phyloP scores from a whole-genome alignment of 192 early-diverging fungal genomes.

The Entomortierella lignicola region DNA sequence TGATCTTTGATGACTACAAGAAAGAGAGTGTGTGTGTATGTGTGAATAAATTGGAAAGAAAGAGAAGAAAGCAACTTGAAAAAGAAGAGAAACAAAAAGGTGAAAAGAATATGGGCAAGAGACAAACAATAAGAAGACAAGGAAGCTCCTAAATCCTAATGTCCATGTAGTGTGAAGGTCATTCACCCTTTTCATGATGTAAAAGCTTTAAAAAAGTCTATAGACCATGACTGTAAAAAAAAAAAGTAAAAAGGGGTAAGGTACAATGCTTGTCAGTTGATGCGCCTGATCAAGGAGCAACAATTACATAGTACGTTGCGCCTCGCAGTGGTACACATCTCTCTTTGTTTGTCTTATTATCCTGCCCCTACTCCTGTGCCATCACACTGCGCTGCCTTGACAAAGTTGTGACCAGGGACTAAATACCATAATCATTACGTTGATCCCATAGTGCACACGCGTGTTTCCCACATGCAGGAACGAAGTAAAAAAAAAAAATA shows the following conservation, averaged over 20 bases:
- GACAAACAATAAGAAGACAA: neutral
- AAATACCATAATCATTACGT: no score
- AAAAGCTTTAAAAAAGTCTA: neutral
- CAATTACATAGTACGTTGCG: conserved; percentile 1
- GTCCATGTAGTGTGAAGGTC: conserved; percentile 23
- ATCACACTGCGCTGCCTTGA: no score
- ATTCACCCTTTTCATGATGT: conserved; percentile 16
- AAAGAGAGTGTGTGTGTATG: neutral
- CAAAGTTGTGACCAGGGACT: no score
- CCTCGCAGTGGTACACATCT: neutral
- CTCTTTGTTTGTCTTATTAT: no score
- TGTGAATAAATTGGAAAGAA: neutral
- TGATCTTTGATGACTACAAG: neutral
- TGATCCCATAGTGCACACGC: no score
- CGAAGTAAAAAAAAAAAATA: neutral
- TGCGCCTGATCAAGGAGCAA: conserved; percentile 5
- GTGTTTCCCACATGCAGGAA: neutral
- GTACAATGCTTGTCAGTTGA: conserved; percentile 24
- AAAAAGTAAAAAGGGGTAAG: conserved; percentile 35
- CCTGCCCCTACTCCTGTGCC: neutral
- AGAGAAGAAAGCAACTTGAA: neutral
- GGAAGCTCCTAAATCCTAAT: neutral
- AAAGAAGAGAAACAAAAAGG: neutral
- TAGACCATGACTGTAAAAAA: neutral
- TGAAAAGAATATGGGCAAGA: neutral